Conservation (phyloP, 805 yeast genomes). For the Pichia nanzhaoensis region DNA sequence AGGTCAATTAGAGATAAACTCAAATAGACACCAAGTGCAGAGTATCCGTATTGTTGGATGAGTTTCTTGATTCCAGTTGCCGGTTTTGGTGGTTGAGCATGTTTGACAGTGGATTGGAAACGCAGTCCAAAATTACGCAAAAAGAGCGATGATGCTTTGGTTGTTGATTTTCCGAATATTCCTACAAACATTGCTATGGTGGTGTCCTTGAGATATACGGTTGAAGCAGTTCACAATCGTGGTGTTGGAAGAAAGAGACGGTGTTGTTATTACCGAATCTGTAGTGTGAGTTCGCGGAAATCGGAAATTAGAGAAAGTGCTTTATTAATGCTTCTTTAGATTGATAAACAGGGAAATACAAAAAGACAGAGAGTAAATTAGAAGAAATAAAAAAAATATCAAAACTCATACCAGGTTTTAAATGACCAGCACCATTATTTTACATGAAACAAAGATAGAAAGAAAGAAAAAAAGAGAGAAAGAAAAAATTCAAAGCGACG, state of each 20-base stretch:
- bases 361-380: not conserved
- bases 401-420: conserved; percentile 8
- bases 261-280: not conserved
- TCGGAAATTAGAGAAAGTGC: not conserved
- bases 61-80: conserved; percentile 53
- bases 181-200: conserved; percentile 2
- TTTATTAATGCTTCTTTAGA: no score
- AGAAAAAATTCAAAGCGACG: not conserved
- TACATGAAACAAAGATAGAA: not conserved
- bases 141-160: not conserved
- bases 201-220: no score
- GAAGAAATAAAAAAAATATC: not conserved
- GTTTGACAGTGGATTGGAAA: conserved; percentile 17
- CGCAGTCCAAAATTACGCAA: conserved; percentile 7
- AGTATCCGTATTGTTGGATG: conserved; percentile 81
- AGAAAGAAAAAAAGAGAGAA: not conserved
- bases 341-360: no score
- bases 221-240: no score
- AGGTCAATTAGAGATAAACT: conserved; percentile 68
- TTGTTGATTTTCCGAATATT: not conserved
- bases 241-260: no score
- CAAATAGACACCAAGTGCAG: conserved; percentile 81
- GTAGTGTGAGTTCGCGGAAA: not conserved
- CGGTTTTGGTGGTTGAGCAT: conserved; percentile 21
- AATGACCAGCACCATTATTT: conserved; percentile 12